Conservation (phyloP, 2,329 filamentous ascomycete genomes). For the Fusarium papillatum region DNA sequence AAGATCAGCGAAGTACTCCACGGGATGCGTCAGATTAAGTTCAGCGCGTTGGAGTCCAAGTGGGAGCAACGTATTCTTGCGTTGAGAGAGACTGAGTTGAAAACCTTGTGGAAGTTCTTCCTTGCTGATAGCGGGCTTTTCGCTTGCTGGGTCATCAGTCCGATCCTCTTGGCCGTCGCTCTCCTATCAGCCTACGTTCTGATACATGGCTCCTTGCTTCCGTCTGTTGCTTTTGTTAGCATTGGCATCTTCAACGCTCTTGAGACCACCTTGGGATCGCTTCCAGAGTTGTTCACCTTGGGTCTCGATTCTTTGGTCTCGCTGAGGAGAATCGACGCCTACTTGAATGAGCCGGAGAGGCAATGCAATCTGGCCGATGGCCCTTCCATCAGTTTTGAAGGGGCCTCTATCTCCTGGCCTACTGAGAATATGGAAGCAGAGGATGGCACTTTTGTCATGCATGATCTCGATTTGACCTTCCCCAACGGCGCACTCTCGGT, state of each 20-base stretch:
- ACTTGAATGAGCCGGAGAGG: conserved; percentile 76
- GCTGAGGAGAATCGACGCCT: conserved; percentile 76
- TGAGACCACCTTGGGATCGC: conserved; percentile 76
- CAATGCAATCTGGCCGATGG: conserved; percentile 66
- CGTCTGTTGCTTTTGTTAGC: conserved; percentile 85
- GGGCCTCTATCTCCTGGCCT: conserved; percentile 80
- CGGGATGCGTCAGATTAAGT: conserved; percentile 87
- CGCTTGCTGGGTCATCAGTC: conserved; percentile 78
- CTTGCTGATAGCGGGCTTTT: conserved; percentile 73
- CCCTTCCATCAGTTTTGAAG: conserved; percentile 72
- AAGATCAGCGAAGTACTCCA: conserved; percentile 82
- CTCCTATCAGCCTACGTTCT: conserved; percentile 77
- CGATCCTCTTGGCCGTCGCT: conserved; percentile 78
- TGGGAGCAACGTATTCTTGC: conserved; percentile 78
- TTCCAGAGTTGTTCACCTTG: conserved; percentile 80
- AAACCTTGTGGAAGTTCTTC: conserved; percentile 75
- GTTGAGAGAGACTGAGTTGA: conserved; percentile 74
- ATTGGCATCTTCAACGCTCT: conserved; percentile 80
- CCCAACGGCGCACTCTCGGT: conserved; percentile 78
- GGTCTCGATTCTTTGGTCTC: conserved; percentile 81
- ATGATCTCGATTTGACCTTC: conserved; percentile 74
- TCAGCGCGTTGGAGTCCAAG: conserved; percentile 79
- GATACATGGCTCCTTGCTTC: conserved; percentile 71
- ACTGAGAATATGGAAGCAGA: conserved; percentile 69
- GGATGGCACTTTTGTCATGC: conserved; percentile 73